Base-by-base conservation (phyloP, 768 basidiomycete genomes). In the Rhizopogon roseolus region DNA sequence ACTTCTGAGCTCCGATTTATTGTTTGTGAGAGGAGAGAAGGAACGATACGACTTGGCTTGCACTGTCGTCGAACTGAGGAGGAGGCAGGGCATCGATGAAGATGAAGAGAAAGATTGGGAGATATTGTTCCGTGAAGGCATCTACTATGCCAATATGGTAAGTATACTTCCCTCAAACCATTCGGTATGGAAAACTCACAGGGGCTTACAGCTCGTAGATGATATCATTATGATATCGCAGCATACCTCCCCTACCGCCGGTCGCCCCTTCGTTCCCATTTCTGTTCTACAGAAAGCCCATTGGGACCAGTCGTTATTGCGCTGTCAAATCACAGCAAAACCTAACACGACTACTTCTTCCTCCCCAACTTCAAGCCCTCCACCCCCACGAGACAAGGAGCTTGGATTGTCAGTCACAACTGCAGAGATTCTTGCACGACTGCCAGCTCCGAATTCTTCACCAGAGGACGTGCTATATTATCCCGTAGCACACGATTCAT, bases 101-200 rank as follows among this genome's bases (percentile, higher is more conserved):
- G 76, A 76, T 0, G 90, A 93, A 63, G 93, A 96, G 65, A 66
- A 58, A 40, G 79, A 86, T 58, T 90, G 88, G 81, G 73, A 71
- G 16, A 76, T 68, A 43, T 76, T 95, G 63, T 96, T 98, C 63
- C 70, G 76, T 40, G 71, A 81, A 25, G 88, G 88, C 9, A 90
- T 96, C 6, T 87, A 93, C 67, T 96, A 95, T 65, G 72, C 79
- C 5, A 91, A 94, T 64, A 89, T 96, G 88, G 92, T 91, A 56
- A 45, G 76, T 68, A 28, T 34, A 6, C 36, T 49, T 38, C 29
- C 37, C 28, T 25, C 11, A 27, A n/a, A 17, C 1, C 25, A 28
- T 10, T 41, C 32, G 11, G 10, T 19, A 13, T 8, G 1, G 42
- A 37, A 37, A 36, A 14, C 43, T 64, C 5, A 61, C 38, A 19